Evolutionary conservation across 257 asterid species (phyloP).

Genomic region (Ehretia macrophylla): DNA sequence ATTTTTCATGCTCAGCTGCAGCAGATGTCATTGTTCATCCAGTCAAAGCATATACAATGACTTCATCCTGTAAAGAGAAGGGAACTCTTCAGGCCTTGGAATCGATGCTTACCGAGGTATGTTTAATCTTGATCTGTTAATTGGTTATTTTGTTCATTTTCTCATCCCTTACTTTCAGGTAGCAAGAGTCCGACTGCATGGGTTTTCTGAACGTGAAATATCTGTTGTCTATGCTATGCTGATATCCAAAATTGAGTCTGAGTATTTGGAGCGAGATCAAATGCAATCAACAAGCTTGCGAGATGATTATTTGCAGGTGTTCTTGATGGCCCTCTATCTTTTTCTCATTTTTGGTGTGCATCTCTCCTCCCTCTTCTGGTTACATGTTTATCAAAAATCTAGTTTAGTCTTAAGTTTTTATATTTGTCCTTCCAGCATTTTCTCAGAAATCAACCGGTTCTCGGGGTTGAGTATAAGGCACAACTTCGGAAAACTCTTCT

Average conservation of each 20-base stretch:
- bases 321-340: constrained; percentile 5
- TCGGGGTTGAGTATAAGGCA: constrained; percentile 90
- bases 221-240: constrained; percentile 70
- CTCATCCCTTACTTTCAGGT: constrained; percentile 59
- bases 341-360: not conserved
- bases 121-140: constrained; percentile 15
- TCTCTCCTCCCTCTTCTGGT: not conserved
- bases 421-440: constrained; percentile 57
- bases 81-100: constrained; percentile 79
- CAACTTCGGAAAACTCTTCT: constrained; percentile 85
- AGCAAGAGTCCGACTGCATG: constrained; percentile 82
- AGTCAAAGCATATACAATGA: constrained; percentile 78
- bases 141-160: constrained; percentile 16
- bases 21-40: constrained; percentile 87
- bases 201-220: constrained; percentile 91
- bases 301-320: constrained; percentile 88
- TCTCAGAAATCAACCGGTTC: constrained; percentile 86
- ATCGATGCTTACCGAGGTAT: constrained; percentile 90
- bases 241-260: constrained; percentile 93
- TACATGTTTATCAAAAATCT: constrained; percentile 8
- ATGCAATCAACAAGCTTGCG: constrained; percentile 82
- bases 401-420: constrained; percentile 20
- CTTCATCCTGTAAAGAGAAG: constrained; percentile 86
- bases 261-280: constrained; percentile 87
- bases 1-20: constrained; percentile 90